A percentile compares a stretch with the other conserved stretches of the same genome.
These are phyloP conservation scores for Orychophragmus violaceus DNA, from an alignment of 345 rosid species.

Conservation along the genomic window DNA sequence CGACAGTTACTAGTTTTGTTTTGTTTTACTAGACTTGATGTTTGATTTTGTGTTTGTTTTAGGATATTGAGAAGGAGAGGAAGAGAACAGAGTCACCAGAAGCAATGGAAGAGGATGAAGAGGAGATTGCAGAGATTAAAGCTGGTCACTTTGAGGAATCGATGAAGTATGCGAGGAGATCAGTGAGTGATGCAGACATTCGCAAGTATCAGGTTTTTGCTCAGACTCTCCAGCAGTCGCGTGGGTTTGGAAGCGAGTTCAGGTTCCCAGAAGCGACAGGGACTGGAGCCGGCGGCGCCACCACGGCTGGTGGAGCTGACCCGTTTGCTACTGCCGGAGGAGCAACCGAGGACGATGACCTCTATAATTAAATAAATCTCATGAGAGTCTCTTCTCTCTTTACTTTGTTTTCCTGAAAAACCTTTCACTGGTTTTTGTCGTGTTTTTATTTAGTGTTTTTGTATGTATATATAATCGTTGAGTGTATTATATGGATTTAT, in stretches of 20 bases:
- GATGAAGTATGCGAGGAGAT: constrained; percentile 29
- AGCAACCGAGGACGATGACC: constrained; percentile 29
- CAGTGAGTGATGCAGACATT: constrained; percentile 33
- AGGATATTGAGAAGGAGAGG: constrained; percentile 33
- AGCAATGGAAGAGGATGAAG: constrained; percentile 52
- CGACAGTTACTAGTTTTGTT: background rate
- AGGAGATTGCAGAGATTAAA: constrained; percentile 35
- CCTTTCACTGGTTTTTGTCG: background rate
- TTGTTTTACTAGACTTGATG: background rate
- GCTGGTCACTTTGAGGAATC: constrained; percentile 33
- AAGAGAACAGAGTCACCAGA: constrained; percentile 23
- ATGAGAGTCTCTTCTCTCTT: background rate
- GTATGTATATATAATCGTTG: background rate
- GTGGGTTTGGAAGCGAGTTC: constrained; percentile 29
- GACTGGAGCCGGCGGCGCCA: constrained; percentile 27
- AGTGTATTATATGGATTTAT: background rate
- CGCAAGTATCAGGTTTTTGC: constrained; percentile 33
- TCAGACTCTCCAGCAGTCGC: constrained; percentile 31
- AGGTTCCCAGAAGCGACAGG: constrained; percentile 31
- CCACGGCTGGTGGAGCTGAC: background rate
- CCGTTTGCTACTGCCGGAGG: constrained; percentile 26
- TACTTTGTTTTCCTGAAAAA: background rate
- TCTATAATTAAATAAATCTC: constrained; percentile 11
- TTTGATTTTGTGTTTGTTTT: background rate
- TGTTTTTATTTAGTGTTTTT: background rate